Conservation (phyloP, 768 basidiomycete genomes). For the Boletus tomentosulus region DNA sequence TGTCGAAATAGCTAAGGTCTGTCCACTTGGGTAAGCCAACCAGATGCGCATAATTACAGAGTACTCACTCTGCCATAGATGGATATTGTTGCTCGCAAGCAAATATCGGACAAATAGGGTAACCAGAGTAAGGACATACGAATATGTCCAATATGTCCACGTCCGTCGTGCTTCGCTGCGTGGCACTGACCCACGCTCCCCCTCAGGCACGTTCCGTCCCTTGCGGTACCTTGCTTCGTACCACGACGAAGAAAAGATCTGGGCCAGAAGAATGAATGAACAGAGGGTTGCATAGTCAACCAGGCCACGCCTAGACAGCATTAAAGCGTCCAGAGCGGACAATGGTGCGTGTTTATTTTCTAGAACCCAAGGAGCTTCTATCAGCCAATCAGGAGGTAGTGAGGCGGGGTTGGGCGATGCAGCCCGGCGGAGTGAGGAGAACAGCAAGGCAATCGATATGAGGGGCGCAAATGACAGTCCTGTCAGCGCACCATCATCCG, state of each 20-base stretch:
- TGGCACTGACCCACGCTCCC: constrained; percentile 73
- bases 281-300: constrained; percentile 80
- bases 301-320: constrained; percentile 69
- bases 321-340: constrained; percentile 49
- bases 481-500: constrained; percentile 83
- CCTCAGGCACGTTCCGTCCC: constrained; percentile 46
- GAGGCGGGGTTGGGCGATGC: constrained; percentile 27
- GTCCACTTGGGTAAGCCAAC: constrained; percentile 7
- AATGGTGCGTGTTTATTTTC: constrained; percentile 37
- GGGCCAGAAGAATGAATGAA: constrained; percentile 72
- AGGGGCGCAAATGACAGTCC: constrained; percentile 83
- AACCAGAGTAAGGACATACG: constrained; percentile 46
- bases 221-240: constrained; percentile 53
- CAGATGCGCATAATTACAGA: background rate
- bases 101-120: constrained; percentile 48
- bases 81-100: constrained; percentile 39
- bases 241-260: constrained; percentile 76
- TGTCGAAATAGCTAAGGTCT: constrained; percentile 81
- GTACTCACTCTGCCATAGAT: constrained; percentile 69
- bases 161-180: constrained; percentile 63
- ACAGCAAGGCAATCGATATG: constrained; percentile 66
- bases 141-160: constrained; percentile 64
- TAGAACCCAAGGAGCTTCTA: constrained; percentile 67
- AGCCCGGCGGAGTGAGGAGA: constrained; percentile 43
- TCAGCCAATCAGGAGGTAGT: constrained; percentile 66